Evolutionary conservation across 331 rosid species (phyloP).

Genomic region (Malus hybrid): DNA sequence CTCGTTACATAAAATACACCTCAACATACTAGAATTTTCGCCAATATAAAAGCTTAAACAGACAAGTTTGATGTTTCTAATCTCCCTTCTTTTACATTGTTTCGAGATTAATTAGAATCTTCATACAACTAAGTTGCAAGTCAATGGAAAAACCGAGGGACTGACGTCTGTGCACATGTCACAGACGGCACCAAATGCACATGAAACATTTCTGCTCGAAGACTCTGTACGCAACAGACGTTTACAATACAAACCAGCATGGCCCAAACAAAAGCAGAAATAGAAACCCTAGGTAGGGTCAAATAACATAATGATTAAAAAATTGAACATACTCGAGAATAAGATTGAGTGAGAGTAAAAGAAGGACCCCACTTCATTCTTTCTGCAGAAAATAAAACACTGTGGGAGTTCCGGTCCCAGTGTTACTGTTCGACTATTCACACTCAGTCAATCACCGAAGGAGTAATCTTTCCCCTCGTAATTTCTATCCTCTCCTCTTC

Average conservation of each 20-base stretch:
- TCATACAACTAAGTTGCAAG: neutral
- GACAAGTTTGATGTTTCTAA: neutral
- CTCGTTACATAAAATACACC: neutral
- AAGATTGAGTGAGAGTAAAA: slow-evolving; percentile 12
- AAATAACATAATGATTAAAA: too few species aligned
- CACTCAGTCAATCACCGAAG: neutral
- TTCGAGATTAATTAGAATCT: neutral
- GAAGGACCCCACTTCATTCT: slow-evolving; percentile 35
- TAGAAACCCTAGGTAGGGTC: neutral
- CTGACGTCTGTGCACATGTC: neutral
- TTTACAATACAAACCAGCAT: neutral
- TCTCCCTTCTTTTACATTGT: neutral
- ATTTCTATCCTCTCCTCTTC: neutral
- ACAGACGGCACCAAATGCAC: neutral
- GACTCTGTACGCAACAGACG: neutral
- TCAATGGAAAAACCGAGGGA: neutral
- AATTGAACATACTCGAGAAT: neutral
- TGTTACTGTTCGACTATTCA: slow-evolving; percentile 25
- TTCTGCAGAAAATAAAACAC: slow-evolving; percentile 28
- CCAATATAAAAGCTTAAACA: too few species aligned
- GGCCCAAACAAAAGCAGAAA: neutral
- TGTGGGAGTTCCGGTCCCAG: slow-evolving; percentile 8
- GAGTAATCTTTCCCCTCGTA: too few species aligned
- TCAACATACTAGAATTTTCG: too few species aligned
- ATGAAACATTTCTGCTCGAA: neutral